A percentile compares a stretch with the other conserved stretches of the same genome.
phyloP scores from a whole-genome alignment of 2,329 filamentous ascomycete genomes.

The Fusarium equiseti region DNA sequence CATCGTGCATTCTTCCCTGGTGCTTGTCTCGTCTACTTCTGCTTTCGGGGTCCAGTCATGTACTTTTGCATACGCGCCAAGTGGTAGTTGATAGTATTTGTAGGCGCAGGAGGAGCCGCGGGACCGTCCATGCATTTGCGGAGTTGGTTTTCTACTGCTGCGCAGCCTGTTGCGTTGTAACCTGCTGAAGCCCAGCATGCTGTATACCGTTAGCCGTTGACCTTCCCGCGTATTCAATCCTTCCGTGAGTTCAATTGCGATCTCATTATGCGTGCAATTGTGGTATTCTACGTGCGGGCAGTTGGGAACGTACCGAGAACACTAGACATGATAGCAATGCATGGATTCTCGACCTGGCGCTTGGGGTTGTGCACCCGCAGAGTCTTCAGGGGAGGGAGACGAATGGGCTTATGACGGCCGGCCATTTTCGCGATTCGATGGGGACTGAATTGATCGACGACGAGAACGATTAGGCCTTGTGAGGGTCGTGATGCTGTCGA shows the following conservation, averaged over 20 bases:
- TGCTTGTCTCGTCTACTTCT: slow-evolving; percentile 44
- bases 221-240: no score
- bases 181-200: slow-evolving; percentile 88
- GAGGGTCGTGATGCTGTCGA: slow-evolving; percentile 17
- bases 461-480: slow-evolving; percentile 1
- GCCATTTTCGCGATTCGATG: slow-evolving; percentile 55
- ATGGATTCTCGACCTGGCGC: slow-evolving; percentile 63
- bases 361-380: slow-evolving; percentile 68
- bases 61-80: slow-evolving; percentile 80
- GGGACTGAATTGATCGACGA: neutral
- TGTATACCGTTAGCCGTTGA: slow-evolving; percentile 49
- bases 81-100: slow-evolving; percentile 94
- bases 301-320: slow-evolving; percentile 62
- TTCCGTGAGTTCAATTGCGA: no score
- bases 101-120: slow-evolving; percentile 60
- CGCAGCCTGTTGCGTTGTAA: slow-evolving; percentile 71
- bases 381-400: slow-evolving; percentile 67
- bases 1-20: no score
- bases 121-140: slow-evolving; percentile 84
- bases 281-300: neutral
- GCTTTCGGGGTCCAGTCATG: slow-evolving; percentile 65
- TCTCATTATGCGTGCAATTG: no score
- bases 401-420: slow-evolving; percentile 63
- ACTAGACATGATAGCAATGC: slow-evolving; percentile 67
- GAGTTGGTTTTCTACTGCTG: slow-evolving; percentile 69